Evolutionary conservation across 352 stramenopile species (phyloP), one percentile per base, ranked within the genome.

Genomic region (Albugo candida): DNA sequence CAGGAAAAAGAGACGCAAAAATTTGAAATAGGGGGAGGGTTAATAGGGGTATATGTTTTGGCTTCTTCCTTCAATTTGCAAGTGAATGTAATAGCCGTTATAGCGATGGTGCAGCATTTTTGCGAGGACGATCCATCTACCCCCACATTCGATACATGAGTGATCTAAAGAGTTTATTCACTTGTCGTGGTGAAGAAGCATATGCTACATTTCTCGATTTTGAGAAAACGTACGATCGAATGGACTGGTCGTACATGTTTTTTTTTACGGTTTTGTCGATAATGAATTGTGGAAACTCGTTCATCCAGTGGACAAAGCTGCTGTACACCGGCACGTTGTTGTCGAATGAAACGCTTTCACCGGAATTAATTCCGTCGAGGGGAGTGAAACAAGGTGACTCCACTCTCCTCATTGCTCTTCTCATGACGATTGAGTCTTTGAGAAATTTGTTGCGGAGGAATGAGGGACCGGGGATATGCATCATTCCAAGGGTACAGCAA

Each of bases 301-400:
- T n/a, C 27, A 3, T 12, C 47, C 11, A n/a, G n/a, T n/a, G n/a
- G n/a, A n/a, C n/a, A n/a, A n/a, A n/a, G n/a, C n/a, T n/a, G n/a
- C n/a, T n/a, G 21, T 48, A 10, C 16, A 49, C 34, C 47, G 38
- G 0, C 49, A 44, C 2, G n/a, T 36, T 61, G 4, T 31, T 48
- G n/a, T 11, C 61, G 6, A 61, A 61, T 36, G 37, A 34, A 4
- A 49, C 49, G n/a, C 36, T 61, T 11, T 40, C 45, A 27, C 52
- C 52, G 0, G 45, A 46, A 6, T 41, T 57, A 20, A 27, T 38
- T 13, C 52, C 52, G 47, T 50, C 52, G 12, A 24, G 52, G 10
- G 46, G 37, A n/a, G 37, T 53, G 12, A 57, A 53, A 35, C 52
- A 57, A 44, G 52, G 52, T 0, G 40, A 45, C 36, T 40, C 45